Percentiles rank a stretch among this genome's conserved stretches.
Evolutionary conservation across 2,329 filamentous ascomycete genomes (phyloP).

Genomic region (Clarireedia homoeocarpa): DNA sequence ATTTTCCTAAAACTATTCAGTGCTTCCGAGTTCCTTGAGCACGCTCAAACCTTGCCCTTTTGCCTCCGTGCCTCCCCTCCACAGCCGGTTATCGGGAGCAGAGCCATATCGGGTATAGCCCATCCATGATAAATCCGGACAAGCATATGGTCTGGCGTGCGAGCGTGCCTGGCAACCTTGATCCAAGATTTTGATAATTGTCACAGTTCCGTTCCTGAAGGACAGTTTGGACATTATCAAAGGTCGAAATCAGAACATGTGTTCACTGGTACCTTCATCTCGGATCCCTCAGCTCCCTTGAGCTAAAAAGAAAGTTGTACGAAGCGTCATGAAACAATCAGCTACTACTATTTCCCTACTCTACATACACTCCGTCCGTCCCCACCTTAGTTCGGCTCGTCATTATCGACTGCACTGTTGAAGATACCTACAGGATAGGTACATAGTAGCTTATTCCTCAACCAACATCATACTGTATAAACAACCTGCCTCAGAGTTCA

Average conservation of each 20-base stretch:
- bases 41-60: background rate
- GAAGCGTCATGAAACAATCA: background rate
- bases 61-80: background rate
- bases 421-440: background rate
- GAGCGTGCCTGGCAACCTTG: background rate
- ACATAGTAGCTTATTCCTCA: background rate
- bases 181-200: background rate
- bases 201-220: too few species aligned
- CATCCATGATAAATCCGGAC: background rate
- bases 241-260: background rate
- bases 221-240: too few species aligned
- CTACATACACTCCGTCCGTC: background rate
- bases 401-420: background rate
- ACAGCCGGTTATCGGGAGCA: constrained; percentile 1
- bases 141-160: background rate
- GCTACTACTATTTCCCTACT: too few species aligned
- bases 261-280: background rate
- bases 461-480: background rate
- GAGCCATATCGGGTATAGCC: background rate
- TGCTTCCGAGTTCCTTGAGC: too few species aligned
- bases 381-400: background rate
- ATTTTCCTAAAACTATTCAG: background rate
- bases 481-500: too few species aligned
- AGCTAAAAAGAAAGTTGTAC: background rate
- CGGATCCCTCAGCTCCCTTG: background rate